phyloP scores from a whole-genome alignment of 208 protist species.

The Crithidia bombi region DNA sequence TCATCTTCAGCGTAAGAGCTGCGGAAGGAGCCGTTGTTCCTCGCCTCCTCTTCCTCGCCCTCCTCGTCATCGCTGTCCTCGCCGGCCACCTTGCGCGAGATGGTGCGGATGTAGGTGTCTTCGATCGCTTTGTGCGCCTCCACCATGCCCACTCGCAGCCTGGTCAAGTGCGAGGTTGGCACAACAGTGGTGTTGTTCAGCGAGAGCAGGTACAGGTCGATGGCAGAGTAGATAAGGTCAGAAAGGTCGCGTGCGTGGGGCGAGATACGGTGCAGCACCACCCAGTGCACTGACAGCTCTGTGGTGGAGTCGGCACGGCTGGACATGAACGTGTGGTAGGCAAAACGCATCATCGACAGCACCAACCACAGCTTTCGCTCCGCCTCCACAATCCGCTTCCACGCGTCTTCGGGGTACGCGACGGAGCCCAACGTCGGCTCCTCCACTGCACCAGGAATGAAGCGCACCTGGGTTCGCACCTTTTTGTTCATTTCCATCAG shows the following conservation, averaged over 20 bases:
- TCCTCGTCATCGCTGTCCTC: slow-evolving; percentile 49
- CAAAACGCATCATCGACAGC: slow-evolving; percentile 88
- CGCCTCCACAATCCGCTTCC: slow-evolving; percentile 71
- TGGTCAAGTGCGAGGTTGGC: slow-evolving; percentile 78
- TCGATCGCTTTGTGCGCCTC: slow-evolving; percentile 76
- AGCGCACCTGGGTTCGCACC: slow-evolving; percentile 55
- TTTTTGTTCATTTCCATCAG: slow-evolving; percentile 81
- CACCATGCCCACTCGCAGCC: slow-evolving; percentile 79
- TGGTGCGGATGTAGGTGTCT: slow-evolving; percentile 85
- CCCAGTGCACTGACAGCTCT: slow-evolving; percentile 88
- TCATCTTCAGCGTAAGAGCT: slow-evolving; percentile 25
- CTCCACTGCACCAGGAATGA: slow-evolving; percentile 80
- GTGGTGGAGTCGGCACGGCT: slow-evolving; percentile 57
- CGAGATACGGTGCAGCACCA: slow-evolving; percentile 87
- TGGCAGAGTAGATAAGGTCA: slow-evolving; percentile 81
- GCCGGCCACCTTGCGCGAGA: slow-evolving; percentile 70
- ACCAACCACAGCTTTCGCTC: slow-evolving; percentile 73
- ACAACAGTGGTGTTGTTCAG: slow-evolving; percentile 79
- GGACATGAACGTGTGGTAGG: slow-evolving; percentile 89
- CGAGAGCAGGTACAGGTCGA: slow-evolving; percentile 85
- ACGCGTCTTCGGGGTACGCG: slow-evolving; percentile 77
- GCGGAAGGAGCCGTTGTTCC: slow-evolving; percentile 14
- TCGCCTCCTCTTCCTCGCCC: slow-evolving; percentile 30
- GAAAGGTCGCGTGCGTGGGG: slow-evolving; percentile 79
- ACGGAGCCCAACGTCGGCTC: slow-evolving; percentile 85